These are phyloP conservation scores for Puccinia polysora DNA, from an alignment of 1,284 basidiomycete genomes.

Conservation along the genomic window DNA sequence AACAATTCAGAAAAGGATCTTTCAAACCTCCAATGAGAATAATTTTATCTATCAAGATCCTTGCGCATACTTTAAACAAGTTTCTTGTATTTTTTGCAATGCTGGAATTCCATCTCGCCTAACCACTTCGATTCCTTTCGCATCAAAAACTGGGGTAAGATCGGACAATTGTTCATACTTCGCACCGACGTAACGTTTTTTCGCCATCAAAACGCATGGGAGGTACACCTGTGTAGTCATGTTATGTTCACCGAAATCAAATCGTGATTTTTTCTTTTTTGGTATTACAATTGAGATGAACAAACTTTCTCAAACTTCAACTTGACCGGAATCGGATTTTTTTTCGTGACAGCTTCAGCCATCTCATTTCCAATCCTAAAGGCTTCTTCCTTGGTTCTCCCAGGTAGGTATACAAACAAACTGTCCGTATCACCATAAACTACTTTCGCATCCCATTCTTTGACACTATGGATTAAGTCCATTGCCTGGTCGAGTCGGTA, in stretches of 20 bases:
- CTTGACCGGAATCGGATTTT: constrained; percentile 86
- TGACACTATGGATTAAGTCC: constrained; percentile 67
- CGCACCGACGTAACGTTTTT: constrained; percentile 95
- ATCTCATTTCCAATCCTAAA: constrained; percentile 89
- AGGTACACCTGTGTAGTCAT: constrained; percentile 75
- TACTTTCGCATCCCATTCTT: constrained; percentile 82
- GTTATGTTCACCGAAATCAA: constrained; percentile 8
- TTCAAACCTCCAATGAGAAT: background rate
- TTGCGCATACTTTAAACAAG: constrained; percentile 75
- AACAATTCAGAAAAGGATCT: background rate
- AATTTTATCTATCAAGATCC: too few species aligned
- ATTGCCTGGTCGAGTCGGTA: constrained; percentile 69
- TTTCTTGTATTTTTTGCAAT: constrained; percentile 82
- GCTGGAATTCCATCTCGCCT: constrained; percentile 82
- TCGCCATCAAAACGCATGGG: constrained; percentile 86
- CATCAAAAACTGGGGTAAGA: constrained; percentile 75
- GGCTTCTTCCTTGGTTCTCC: constrained; percentile 85
- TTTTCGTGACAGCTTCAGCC: constrained; percentile 73
- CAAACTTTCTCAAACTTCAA: constrained; percentile 92
- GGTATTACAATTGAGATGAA: background rate
- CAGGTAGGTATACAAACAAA: constrained; percentile 80
- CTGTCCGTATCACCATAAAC: constrained; percentile 99
- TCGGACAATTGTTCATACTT: constrained; percentile 84
- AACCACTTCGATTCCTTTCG: constrained; percentile 96
- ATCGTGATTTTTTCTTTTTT: background rate